Conservation (phyloP, 257 asterid genomes). For the Cruciata laevipes region DNA sequence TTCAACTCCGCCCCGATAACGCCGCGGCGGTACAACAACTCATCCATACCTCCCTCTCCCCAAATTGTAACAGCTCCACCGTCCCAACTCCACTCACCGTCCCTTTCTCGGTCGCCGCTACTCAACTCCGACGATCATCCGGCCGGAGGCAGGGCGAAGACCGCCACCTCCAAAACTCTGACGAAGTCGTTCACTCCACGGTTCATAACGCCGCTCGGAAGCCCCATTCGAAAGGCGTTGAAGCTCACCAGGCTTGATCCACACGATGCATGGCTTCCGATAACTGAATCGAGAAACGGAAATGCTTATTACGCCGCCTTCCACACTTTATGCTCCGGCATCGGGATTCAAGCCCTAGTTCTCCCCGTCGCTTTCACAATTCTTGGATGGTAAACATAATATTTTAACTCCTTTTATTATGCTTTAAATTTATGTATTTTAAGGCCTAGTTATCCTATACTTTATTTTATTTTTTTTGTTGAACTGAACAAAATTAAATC, state of each 20-base stretch:
- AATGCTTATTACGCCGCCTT: constrained; percentile 81
- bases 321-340: constrained; percentile 84
- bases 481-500: too few species aligned
- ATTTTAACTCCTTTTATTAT: too few species aligned
- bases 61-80: constrained; percentile 64
- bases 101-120: constrained; percentile 67
- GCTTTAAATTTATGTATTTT: too few species aligned
- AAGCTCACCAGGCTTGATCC: constrained; percentile 73
- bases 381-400: constrained; percentile 65
- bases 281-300: constrained; percentile 80
- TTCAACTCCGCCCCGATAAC: constrained; percentile 39
- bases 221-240: constrained; percentile 68
- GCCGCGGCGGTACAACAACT: constrained; percentile 24
- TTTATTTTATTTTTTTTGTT: too few species aligned
- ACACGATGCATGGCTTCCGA: constrained; percentile 87
- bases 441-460: too few species aligned
- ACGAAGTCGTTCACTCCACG: constrained; percentile 42
- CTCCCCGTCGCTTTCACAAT: constrained; percentile 87
- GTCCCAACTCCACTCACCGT: constrained; percentile 75
- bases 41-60: constrained; percentile 22
- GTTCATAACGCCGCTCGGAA: constrained; percentile 70
- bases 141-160: neutral
- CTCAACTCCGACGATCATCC: constrained; percentile 30
- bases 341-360: constrained; percentile 84
- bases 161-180: constrained; percentile 32